Conservation (phyloP, 768 basidiomycete species). For the Boletus edulis region DNA sequence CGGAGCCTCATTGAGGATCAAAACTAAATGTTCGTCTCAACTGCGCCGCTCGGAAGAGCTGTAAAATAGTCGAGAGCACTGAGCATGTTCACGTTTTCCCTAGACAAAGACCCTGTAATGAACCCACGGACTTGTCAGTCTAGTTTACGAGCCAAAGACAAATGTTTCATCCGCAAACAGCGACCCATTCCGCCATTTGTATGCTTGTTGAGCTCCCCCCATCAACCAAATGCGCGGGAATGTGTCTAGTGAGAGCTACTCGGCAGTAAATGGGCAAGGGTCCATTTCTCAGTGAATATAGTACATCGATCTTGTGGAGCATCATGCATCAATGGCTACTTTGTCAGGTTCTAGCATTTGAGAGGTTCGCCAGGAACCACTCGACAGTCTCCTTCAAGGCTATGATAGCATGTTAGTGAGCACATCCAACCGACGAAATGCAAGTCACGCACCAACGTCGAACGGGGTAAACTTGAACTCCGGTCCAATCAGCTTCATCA, state of each 20-base stretch:
- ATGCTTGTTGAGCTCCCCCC: too few species aligned
- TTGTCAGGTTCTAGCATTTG: conserved; percentile 62
- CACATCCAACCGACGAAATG: not conserved
- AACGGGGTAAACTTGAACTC: conserved; percentile 93
- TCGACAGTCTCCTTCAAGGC: conserved; percentile 76
- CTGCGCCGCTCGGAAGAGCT: not conserved
- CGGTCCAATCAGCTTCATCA: conserved; percentile 64
- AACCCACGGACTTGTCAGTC: not conserved
- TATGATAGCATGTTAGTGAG: conserved; percentile 22
- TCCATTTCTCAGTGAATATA: not conserved
- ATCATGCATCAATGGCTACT: conserved; percentile 14
- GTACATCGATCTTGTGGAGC: conserved; percentile 3
- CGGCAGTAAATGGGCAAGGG: not conserved
- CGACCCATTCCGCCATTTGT: not conserved
- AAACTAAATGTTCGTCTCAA: conserved; percentile 43
- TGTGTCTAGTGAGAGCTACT: not conserved
- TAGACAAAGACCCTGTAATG: conserved; percentile 2
- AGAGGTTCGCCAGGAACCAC: conserved; percentile 87
- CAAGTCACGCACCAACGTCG: conserved; percentile 55
- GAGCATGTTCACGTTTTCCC: not conserved
- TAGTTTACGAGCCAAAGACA: not conserved
- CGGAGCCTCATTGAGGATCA: conserved; percentile 79
- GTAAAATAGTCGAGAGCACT: not conserved
- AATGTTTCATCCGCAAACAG: not conserved
- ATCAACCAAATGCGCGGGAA: too few species aligned